Base-by-base conservation (phyloP, 2,329 filamentous ascomycete species). In the Monilinia aucupariae region DNA sequence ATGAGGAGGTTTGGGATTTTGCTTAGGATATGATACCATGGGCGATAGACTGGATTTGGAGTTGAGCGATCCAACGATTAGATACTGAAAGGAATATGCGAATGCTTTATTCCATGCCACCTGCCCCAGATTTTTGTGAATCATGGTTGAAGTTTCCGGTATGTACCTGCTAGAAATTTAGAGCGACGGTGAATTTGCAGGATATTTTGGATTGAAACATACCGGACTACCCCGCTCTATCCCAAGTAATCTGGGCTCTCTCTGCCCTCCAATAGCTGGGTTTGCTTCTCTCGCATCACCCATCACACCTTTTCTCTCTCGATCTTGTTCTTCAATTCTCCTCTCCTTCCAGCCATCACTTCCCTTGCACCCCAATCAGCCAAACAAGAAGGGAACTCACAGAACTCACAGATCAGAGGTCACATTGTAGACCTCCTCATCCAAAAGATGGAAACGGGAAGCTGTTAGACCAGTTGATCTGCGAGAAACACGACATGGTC, bases 1-100 rank as follows among this genome's bases (percentile, higher is more conserved):
- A 13, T 0, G 8, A 5, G 3, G 1, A 12, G 3, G 15, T 12
- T 2, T 8, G 1, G 7, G 4, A 3, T 25, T 47, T 12, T 2
- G 20, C 2, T 25, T 32, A 15, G 27, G 12, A 17, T 4, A 30
- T 27, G 20, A 32, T 25, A 17, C 9, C 8, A 25, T 6, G 41
- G 30, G 30, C 12, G 53, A 47, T 15, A 1, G 17, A 27, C 34
- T 7, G 20, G 15, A 54, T 30, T 30, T 30, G 3, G 1, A 55
- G 25, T 41, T 43, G 17, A 32, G 52, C 25, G 12, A 47, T 47
- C 41, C 15, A 7, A 4, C 4, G 2, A n/a, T n/a, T 22, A 22
- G 30, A 56, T 8, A 17, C 4, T 13, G 3, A 32, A 32, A 1
- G 22, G 2, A 45, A 34, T 12, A 45, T 22, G 5, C 7, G 39